phyloP scores from a whole-genome alignment of 495 filamentous ascomycete genomes.

The Patellaria atrata region DNA sequence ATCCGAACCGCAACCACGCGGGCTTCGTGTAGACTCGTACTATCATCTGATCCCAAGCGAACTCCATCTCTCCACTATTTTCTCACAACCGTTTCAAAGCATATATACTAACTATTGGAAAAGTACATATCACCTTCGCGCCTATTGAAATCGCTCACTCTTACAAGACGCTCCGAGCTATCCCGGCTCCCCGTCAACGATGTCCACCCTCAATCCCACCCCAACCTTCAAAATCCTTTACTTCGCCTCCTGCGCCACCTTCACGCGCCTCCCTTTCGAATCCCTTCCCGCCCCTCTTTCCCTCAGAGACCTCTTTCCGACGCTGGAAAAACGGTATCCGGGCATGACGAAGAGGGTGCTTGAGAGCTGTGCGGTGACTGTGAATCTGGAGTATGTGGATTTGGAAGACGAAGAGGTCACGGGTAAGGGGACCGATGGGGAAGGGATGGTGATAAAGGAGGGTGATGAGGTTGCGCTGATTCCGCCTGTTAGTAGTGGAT shows the following conservation, averaged over 20 bases:
- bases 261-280: constrained; percentile 23
- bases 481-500: constrained; percentile 87
- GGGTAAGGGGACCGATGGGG: constrained; percentile 23
- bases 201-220: constrained; percentile 7
- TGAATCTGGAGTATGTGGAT: constrained; percentile 85
- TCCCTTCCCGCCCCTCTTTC: constrained; percentile 41
- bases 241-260: constrained; percentile 12
- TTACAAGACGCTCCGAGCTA: too few relatives aligned
- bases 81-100: too few relatives aligned
- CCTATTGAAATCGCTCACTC: too few relatives aligned
- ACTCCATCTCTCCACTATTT: too few relatives aligned
- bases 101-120: too few relatives aligned
- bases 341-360: constrained; percentile 67
- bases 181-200: too few relatives aligned
- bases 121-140: too few relatives aligned
- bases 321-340: constrained; percentile 63
- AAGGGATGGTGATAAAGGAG: constrained; percentile 37
- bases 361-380: constrained; percentile 61
- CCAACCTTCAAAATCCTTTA: constrained; percentile 15
- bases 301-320: constrained; percentile 40
- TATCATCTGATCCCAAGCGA: too few relatives aligned
- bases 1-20: too few relatives aligned
- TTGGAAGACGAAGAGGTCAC: constrained; percentile 32
- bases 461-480: constrained; percentile 93
- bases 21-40: too few relatives aligned